A percentile compares a stretch with the other conserved stretches of the same genome.
These are phyloP conservation scores for Amphicarpaea edgeworthii DNA, from an alignment of 306 rosid species.

Conservation along the genomic window DNA sequence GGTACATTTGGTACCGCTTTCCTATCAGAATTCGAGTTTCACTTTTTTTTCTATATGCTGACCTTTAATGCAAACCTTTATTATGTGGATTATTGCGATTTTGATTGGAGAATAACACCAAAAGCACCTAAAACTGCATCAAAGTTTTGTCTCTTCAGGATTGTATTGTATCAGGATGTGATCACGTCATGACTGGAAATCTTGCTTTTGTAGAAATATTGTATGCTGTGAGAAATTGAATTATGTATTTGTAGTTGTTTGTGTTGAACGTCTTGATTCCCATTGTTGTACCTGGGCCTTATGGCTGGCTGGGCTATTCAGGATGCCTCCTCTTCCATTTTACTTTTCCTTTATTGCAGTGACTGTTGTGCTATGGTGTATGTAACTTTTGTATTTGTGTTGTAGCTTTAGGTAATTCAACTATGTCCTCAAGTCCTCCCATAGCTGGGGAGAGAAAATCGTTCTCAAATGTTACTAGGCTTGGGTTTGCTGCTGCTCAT, in stretches of 20 bases:
- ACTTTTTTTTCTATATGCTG: not conserved
- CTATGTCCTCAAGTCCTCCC: slow-evolving; percentile 75
- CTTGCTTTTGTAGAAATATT: slow-evolving; percentile 4
- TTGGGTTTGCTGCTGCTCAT: slow-evolving; percentile 96
- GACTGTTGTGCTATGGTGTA: not conserved
- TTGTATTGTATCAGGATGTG: not conserved
- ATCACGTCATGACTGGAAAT: slow-evolving; percentile 21
- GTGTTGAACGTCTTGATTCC: slow-evolving; percentile 7
- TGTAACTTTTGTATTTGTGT: slow-evolving; percentile 25
- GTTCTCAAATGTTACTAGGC: slow-evolving; percentile 85
- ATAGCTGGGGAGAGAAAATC: slow-evolving; percentile 74
- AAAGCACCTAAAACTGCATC: not conserved
- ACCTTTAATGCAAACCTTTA: not conserved
- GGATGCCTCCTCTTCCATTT: not conserved
- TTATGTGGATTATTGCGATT: not conserved
- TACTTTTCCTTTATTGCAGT: slow-evolving; percentile 7
- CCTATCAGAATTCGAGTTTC: not conserved
- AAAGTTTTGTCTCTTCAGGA: not conserved
- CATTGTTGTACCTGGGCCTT: not conserved
- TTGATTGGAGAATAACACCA: not conserved
- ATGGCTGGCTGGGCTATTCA: slow-evolving; percentile 32
- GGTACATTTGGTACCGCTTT: not conserved
- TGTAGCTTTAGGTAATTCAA: slow-evolving; percentile 83
- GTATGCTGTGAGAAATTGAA: not conserved
- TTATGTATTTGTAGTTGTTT: slow-evolving; percentile 2